Conservation (phyloP, 768 basidiomycete genomes). For the Phaffia australis region DNA sequence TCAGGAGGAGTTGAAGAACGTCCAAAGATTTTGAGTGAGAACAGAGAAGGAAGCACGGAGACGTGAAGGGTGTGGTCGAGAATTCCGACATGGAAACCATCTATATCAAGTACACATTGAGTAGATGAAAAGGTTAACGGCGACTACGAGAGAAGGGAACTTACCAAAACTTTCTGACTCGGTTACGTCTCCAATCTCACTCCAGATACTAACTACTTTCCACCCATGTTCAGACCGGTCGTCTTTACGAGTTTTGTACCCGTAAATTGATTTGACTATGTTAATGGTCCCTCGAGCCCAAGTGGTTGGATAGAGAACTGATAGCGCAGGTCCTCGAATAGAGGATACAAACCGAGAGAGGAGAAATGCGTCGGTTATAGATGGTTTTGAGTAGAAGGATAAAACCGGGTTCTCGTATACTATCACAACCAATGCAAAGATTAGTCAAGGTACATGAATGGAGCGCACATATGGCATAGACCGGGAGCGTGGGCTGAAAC, state of each 20-base stretch:
- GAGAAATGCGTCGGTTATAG: slow-evolving; percentile 21
- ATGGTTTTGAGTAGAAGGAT: slow-evolving; percentile 8
- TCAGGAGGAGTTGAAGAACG: background rate
- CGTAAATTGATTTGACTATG: background rate
- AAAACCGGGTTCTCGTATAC: slow-evolving; percentile 24
- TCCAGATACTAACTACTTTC: slow-evolving; percentile 1
- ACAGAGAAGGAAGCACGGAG: slow-evolving; percentile 12
- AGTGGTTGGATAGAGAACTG: background rate
- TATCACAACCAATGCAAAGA: background rate
- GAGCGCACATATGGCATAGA: background rate
- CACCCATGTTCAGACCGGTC: background rate
- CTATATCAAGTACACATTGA: background rate
- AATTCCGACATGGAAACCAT: slow-evolving; percentile 18
- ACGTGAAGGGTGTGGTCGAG: slow-evolving; percentile 22
- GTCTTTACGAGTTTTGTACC: background rate
- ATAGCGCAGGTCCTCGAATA: background rate
- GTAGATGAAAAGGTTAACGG: background rate
- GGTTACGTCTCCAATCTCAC: slow-evolving; percentile 13
- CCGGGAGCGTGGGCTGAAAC: background rate
- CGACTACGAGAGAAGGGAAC: background rate
- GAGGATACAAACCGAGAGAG: slow-evolving; percentile 17
- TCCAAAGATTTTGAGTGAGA: background rate
- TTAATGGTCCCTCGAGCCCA: background rate
- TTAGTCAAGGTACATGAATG: background rate
- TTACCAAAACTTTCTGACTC: slow-evolving; percentile 19